Percentiles rank a stretch among this genome's conserved stretches.
Conservation (phyloP, 192 early-diverging fungal species). For the Dissophora globulifera region DNA sequence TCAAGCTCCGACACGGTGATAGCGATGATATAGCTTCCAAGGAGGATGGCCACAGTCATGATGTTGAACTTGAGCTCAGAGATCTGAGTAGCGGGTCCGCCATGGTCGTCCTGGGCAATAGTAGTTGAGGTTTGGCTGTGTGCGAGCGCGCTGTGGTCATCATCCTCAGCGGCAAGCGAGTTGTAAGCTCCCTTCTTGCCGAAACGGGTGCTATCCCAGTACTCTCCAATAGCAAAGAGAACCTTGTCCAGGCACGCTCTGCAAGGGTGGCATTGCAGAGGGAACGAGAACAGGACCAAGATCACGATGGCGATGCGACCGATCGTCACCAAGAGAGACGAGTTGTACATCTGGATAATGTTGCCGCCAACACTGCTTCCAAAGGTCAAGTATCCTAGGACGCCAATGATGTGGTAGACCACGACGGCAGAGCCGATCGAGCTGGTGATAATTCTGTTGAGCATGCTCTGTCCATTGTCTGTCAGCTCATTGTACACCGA, state of each 20-base stretch:
- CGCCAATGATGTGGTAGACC: slow-evolving; percentile 87
- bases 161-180: slow-evolving; percentile 3
- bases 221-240: slow-evolving; percentile 47
- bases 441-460: slow-evolving; percentile 74
- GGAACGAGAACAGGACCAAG: slow-evolving; percentile 90
- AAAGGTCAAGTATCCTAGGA: slow-evolving; percentile 93
- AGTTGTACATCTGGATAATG: slow-evolving; percentile 85
- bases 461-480: slow-evolving; percentile 79
- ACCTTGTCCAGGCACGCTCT: slow-evolving; percentile 92
- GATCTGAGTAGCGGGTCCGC: slow-evolving; percentile 35
- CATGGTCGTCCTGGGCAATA: slow-evolving; percentile 25
- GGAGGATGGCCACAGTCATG: slow-evolving; percentile 77
- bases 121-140: background rate
- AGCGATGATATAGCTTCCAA: slow-evolving; percentile 77
- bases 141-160: background rate
- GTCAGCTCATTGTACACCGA: slow-evolving; percentile 94
- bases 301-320: slow-evolving; percentile 91
- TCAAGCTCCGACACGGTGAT: slow-evolving; percentile 83
- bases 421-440: slow-evolving; percentile 82
- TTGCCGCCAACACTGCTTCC: slow-evolving; percentile 85
- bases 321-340: slow-evolving; percentile 74
- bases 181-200: slow-evolving; percentile 22
- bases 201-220: slow-evolving; percentile 46
- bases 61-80: slow-evolving; percentile 65
- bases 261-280: slow-evolving; percentile 93